phyloP scores from a whole-genome alignment of 2,329 filamentous ascomycete species.

The Escovopsis sp. region DNA sequence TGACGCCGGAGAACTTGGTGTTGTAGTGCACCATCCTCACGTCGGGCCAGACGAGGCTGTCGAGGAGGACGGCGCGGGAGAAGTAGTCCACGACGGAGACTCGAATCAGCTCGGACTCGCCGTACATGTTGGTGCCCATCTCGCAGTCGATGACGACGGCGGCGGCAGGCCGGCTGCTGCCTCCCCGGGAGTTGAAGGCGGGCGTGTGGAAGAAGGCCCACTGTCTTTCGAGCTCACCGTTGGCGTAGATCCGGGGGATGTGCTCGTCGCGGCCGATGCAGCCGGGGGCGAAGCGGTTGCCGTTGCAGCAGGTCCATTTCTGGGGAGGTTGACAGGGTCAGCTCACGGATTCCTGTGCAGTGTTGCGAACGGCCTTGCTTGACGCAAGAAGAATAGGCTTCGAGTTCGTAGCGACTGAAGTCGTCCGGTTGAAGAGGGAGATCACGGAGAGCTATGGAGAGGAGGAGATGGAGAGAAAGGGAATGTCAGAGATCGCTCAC shows the following conservation, averaged over 20 bases:
- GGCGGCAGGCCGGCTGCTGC: slow-evolving; percentile 1
- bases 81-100: slow-evolving; percentile 37
- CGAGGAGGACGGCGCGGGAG: slow-evolving; percentile 29
- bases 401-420: too few relatives aligned
- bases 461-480: too few relatives aligned
- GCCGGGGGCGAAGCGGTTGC: slow-evolving; percentile 8
- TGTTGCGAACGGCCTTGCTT: too few relatives aligned
- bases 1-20: slow-evolving; percentile 35
- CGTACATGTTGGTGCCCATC: slow-evolving; percentile 30
- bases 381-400: too few relatives aligned
- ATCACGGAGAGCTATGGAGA: too few relatives aligned
- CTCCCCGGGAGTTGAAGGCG: neutral
- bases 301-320: slow-evolving; percentile 18
- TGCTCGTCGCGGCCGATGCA: slow-evolving; percentile 14
- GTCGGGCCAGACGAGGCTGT: slow-evolving; percentile 33
- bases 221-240: slow-evolving; percentile 13
- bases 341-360: too few relatives aligned
- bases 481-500: slow-evolving; percentile 7
- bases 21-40: slow-evolving; percentile 32
- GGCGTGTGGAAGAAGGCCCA: slow-evolving; percentile 14
- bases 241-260: slow-evolving; percentile 8
- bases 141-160: slow-evolving; percentile 38
- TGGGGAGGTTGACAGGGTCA: slow-evolving; percentile 1
- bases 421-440: too few relatives aligned
- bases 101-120: slow-evolving; percentile 36